Conservation (phyloP, 306 rosid species). For the Cucurbita maxima region DNA sequence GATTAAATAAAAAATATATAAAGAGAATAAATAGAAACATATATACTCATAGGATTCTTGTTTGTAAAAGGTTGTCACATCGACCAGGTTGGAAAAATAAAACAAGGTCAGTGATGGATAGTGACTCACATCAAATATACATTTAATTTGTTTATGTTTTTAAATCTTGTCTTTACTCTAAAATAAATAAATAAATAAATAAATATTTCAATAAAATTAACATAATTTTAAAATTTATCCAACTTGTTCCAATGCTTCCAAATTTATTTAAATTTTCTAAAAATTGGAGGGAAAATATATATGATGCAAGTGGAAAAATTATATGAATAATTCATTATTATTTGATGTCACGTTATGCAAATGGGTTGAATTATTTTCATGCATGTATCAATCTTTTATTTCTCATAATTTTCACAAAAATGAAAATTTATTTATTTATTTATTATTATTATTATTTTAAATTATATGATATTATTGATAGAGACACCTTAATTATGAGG, state of each 20-base stretch:
- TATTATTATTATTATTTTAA: no score
- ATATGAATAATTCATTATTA: not conserved
- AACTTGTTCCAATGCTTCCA: constrained; percentile 3
- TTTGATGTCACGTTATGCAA: not conserved
- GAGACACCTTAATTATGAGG: no score
- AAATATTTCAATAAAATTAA: not conserved
- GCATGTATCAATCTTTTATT: not conserved
- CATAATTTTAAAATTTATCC: not conserved
- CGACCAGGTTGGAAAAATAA: not conserved
- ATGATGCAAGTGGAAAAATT: not conserved
- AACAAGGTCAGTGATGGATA: not conserved
- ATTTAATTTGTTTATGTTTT: not conserved
- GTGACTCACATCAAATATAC: not conserved
- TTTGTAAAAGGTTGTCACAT: not conserved
- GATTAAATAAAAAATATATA: not conserved
- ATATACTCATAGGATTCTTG: constrained; percentile 1
- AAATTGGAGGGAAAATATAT: not conserved
- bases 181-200: not conserved
- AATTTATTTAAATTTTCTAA: no score
- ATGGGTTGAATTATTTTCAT: not conserved
- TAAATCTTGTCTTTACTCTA: not conserved
- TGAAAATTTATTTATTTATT: no score
- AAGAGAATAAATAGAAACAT: not conserved
- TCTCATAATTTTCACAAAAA: not conserved
- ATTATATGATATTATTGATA: no score